Percentiles rank a stretch among this genome's conserved stretches.
These are phyloP conservation scores for Annulohypoxylon truncatum DNA, from an alignment of 2,329 filamentous ascomycete genomes.

Conservation along the genomic window DNA sequence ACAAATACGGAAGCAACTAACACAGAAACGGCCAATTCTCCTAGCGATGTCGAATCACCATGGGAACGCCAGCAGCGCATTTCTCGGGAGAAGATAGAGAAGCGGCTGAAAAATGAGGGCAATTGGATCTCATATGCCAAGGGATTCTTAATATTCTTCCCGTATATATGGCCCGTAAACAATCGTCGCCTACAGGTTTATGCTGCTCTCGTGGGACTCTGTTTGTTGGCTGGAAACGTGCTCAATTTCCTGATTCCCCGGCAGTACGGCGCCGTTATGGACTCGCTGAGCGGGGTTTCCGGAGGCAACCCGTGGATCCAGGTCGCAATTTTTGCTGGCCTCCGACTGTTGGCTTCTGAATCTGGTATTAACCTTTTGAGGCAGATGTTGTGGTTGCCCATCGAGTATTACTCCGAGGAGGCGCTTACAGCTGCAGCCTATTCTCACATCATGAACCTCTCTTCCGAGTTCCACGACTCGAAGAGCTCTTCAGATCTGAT, in stretches of 20 bases:
- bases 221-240: slow-evolving; percentile 76
- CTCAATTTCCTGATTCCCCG: slow-evolving; percentile 83
- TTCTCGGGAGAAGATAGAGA: slow-evolving; percentile 69
- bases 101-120: slow-evolving; percentile 77
- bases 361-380: slow-evolving; percentile 65
- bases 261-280: slow-evolving; percentile 82
- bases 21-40: slow-evolving; percentile 47
- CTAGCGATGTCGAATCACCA: slow-evolving; percentile 61
- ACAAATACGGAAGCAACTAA: slow-evolving; percentile 53
- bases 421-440: slow-evolving; percentile 66
- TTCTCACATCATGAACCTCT: slow-evolving; percentile 69
- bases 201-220: slow-evolving; percentile 73
- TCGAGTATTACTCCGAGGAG: slow-evolving; percentile 67
- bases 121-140: slow-evolving; percentile 83
- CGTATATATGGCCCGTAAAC: slow-evolving; percentile 81
- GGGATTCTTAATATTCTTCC: slow-evolving; percentile 80
- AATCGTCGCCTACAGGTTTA: slow-evolving; percentile 74
- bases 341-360: slow-evolving; percentile 66
- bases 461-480: slow-evolving; percentile 70
- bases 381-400: slow-evolving; percentile 67
- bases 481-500: slow-evolving; percentile 70
- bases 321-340: slow-evolving; percentile 62
- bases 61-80: slow-evolving; percentile 66
- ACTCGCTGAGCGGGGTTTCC: slow-evolving; percentile 68
- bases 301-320: slow-evolving; percentile 64